Percentiles rank a stretch among this genome's conserved stretches.
These are phyloP conservation scores for Colletotrichum sp. DNA, from an alignment of 2,329 filamentous ascomycete species.

Conservation along the genomic window DNA sequence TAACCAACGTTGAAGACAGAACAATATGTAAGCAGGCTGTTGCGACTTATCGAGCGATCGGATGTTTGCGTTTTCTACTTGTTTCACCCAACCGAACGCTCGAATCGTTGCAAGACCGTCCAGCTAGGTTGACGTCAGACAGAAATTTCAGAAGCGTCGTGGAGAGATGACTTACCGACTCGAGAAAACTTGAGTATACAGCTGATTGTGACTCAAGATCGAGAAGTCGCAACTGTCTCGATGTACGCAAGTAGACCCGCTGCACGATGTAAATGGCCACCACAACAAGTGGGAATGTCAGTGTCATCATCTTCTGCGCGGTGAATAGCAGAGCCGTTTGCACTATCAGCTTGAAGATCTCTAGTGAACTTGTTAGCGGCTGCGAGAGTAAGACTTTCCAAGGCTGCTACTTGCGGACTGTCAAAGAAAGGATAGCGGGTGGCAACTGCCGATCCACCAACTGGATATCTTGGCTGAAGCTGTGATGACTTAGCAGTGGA, in stretches of 20 bases:
- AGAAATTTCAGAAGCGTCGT: not conserved
- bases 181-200: conserved; percentile 45
- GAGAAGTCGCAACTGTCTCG: conserved; percentile 44
- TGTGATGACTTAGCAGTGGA: not conserved
- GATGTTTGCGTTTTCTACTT: conserved; percentile 48
- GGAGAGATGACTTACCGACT: conserved; percentile 34
- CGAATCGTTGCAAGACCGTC: conserved; percentile 54
- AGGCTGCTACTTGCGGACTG: not conserved
- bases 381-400: not conserved
- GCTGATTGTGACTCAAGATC: conserved; percentile 47
- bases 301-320: conserved; percentile 24
- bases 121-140: conserved; percentile 24
- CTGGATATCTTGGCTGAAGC: conserved; percentile 31
- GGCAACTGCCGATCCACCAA: conserved; percentile 24
- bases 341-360: conserved; percentile 5
- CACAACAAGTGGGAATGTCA: conserved; percentile 28
- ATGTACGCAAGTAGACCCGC: conserved; percentile 45
- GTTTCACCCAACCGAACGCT: conserved; percentile 58
- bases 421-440: not conserved
- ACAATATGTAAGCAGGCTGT: conserved; percentile 61
- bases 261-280: conserved; percentile 34
- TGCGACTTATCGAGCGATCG: conserved; percentile 58
- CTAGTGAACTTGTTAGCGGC: not conserved
- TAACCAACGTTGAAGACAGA: conserved; percentile 62
- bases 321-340: not conserved